Percentiles rank a stretch among this genome's conserved stretches.
These are phyloP conservation scores for Coffea humblotiana DNA, from an alignment of 305 asterid genomes.

Conservation along the genomic window DNA sequence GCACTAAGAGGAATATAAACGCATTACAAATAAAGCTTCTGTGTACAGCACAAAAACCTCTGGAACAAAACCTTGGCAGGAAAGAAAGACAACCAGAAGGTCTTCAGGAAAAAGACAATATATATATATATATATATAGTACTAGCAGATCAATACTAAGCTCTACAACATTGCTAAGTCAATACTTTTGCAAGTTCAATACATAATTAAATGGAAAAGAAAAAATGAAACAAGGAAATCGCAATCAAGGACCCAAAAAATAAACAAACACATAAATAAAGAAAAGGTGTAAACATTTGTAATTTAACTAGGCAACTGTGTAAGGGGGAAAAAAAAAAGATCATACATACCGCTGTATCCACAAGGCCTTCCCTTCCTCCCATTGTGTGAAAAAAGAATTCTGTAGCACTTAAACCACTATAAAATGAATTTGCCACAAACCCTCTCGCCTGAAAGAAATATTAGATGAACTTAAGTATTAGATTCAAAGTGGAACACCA, in stretches of 20 bases:
- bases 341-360: constrained; percentile 89
- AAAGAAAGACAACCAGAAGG: neutral
- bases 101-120: neutral
- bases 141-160: neutral
- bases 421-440: constrained; percentile 94
- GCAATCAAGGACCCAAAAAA: neutral
- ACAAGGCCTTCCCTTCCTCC: constrained; percentile 99
- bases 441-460: constrained; percentile 80
- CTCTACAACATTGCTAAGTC: neutral
- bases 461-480: constrained; percentile 14
- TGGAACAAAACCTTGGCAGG: neutral
- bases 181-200: neutral
- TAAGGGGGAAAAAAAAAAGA: constrained; percentile 1
- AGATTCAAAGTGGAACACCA: neutral
- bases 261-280: too few species aligned
- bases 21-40: neutral
- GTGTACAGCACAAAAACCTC: neutral
- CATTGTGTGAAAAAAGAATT: constrained; percentile 99
- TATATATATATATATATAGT: neutral
- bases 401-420: constrained; percentile 84
- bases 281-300: neutral
- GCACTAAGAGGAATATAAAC: too few species aligned
- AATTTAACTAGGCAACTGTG: constrained; percentile 9
- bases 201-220: neutral
- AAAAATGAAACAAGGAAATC: neutral